phyloP scores from a whole-genome alignment of 176 grass and related monocot species.

The Cocos nucifera region DNA sequence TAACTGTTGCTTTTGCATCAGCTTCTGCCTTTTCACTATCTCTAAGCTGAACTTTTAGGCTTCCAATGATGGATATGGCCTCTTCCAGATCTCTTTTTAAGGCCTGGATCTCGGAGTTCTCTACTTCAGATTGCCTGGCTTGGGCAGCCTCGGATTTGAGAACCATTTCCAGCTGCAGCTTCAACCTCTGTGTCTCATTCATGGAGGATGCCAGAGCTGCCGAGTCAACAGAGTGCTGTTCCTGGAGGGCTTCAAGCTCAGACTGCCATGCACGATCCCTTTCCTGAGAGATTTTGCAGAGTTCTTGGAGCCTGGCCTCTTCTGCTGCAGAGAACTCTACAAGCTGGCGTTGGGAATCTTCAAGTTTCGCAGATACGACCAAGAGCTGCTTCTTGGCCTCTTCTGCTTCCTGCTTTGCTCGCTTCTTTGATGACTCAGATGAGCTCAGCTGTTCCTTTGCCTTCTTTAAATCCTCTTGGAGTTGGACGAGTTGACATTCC shows the following conservation, averaged over 20 bases:
- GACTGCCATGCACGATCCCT: conserved; percentile 91
- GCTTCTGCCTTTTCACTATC: conserved; percentile 33
- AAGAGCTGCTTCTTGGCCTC: conserved; percentile 40
- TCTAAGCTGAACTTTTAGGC: conserved; percentile 29
- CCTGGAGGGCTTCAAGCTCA: conserved; percentile 88
- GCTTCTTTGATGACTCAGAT: conserved; percentile 47
- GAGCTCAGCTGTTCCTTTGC: conserved; percentile 64
- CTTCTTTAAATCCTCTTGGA: conserved; percentile 75
- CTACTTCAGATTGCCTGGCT: conserved; percentile 3
- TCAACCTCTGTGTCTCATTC: conserved; percentile 65
- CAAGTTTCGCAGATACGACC: conserved; percentile 27
- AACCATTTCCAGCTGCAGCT: conserved; percentile 43
- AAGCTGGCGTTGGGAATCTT: conserved; percentile 42
- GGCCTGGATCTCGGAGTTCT: conserved; percentile 15
- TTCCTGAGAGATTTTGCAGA: conserved; percentile 81
- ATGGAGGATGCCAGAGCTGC: conserved; percentile 53
- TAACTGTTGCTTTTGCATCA: conserved; percentile 44
- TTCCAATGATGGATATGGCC: conserved; percentile 39
- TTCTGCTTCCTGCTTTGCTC: conserved; percentile 62
- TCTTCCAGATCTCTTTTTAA: conserved; percentile 39
- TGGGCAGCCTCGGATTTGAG: conserved; percentile 11
- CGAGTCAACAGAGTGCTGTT: conserved; percentile 76
- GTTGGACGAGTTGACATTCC: conserved; percentile 51
- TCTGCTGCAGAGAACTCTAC: conserved; percentile 50
- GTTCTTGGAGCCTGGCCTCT: conserved; percentile 57